A percentile compares a stretch with the other conserved stretches of the same genome.
Evolutionary conservation across 106 monocot species (phyloP).

Genomic region (Triglochin maritima): DNA sequence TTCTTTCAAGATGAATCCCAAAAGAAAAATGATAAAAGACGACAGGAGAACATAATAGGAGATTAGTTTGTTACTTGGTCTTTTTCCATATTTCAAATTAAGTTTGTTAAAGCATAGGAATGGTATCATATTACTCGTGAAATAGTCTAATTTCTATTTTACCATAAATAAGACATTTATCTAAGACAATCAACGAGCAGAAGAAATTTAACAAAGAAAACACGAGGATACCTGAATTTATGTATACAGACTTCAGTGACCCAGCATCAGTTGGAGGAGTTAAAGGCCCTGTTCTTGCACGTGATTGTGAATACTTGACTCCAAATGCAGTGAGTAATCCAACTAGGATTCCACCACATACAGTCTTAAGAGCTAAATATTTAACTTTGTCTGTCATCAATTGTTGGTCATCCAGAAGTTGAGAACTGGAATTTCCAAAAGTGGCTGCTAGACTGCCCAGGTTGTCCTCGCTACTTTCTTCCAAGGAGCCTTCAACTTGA

Average conservation of each 20-base stretch:
- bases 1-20: too few relatives aligned
- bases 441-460: conserved; percentile 11
- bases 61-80: too few relatives aligned
- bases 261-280: conserved; percentile 23
- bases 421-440: conserved; percentile 13
- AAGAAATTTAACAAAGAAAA: too few relatives aligned
- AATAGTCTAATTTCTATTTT: too few relatives aligned
- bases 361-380: conserved; percentile 45
- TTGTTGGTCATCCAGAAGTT: conserved; percentile 19
- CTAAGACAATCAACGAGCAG: too few relatives aligned
- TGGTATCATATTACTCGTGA: too few relatives aligned
- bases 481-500: conserved; percentile 6
- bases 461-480: conserved; percentile 2
- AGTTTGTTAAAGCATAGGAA: too few relatives aligned
- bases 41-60: too few relatives aligned
- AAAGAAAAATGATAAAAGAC: too few relatives aligned
- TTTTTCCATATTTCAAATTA: too few relatives aligned
- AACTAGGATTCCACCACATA: conserved; percentile 49
- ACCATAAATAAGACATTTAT: too few relatives aligned
- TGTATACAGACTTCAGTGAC: conserved; percentile 28
- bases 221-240: not conserved
- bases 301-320: conserved; percentile 53
- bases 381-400: conserved; percentile 25
- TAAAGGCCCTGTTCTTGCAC: conserved; percentile 26
- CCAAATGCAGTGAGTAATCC: conserved; percentile 44